phyloP scores from a whole-genome alignment of 805 yeast species.

The Saccharomyces kudriavzevii region DNA sequence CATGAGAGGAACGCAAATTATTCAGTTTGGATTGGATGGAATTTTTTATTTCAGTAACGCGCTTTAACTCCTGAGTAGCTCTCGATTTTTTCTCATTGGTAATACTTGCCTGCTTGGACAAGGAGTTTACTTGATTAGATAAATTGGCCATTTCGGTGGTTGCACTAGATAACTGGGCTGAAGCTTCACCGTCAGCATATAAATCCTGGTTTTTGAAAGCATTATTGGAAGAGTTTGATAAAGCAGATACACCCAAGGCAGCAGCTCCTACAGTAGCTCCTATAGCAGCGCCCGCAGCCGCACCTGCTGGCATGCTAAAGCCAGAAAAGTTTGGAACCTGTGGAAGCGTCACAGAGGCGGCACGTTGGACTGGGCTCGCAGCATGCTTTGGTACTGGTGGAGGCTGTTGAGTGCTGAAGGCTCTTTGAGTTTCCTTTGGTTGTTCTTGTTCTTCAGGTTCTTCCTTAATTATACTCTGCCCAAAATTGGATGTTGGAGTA shows the following conservation, averaged over 20 bases:
- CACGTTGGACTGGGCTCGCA: conserved; percentile 34
- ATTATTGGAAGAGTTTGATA: conserved; percentile 6
- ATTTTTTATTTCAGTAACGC: conserved; percentile 54
- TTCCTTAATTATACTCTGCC: conserved; percentile 53
- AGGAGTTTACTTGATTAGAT: conserved; percentile 74
- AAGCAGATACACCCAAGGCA: conserved; percentile 14
- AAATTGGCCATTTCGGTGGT: conserved; percentile 80
- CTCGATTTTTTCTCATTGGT: conserved; percentile 61
- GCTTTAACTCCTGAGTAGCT: conserved; percentile 71
- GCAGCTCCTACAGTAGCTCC: conserved; percentile 18
- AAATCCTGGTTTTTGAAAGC: conserved; percentile 36
- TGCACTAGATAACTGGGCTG: conserved; percentile 66
- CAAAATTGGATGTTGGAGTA: conserved; percentile 79
- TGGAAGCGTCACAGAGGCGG: conserved; percentile 30
- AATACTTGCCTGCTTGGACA: conserved; percentile 64
- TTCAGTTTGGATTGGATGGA: conserved; percentile 68
- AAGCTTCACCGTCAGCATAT: conserved; percentile 50
- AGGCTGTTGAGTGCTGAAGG: conserved; percentile 8
- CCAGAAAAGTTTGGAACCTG: conserved; percentile 29
- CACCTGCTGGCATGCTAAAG: conserved; percentile 6
- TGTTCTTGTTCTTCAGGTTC: conserved; percentile 26
- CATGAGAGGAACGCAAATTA: conserved; percentile 61
- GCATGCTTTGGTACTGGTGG: conserved; percentile 37
- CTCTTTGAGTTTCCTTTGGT: conserved; percentile 16
- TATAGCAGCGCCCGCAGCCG: conserved; percentile 10